Percentiles rank a stretch among this genome's conserved stretches.
These are phyloP conservation scores for Penicillium manginii DNA, from an alignment of 495 filamentous ascomycete genomes.

Conservation along the genomic window DNA sequence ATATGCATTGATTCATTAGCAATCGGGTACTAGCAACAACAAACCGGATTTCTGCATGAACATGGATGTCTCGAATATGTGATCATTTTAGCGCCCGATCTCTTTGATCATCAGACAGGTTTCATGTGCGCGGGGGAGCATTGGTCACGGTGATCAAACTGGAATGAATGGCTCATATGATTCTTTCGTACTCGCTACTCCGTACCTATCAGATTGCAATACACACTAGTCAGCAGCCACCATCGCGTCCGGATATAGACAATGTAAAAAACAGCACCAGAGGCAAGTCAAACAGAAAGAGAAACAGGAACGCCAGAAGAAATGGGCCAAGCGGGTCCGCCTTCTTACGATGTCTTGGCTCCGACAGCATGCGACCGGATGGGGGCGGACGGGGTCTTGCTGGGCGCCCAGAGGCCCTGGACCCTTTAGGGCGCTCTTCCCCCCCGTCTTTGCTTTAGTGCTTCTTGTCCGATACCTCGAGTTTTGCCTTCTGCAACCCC, in stretches of 20 bases:
- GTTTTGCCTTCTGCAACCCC: neutral
- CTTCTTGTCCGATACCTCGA: neutral
- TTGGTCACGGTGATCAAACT: too few relatives aligned
- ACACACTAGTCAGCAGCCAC: neutral
- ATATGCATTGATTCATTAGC: neutral
- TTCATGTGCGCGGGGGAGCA: neutral
- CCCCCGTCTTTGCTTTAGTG: neutral
- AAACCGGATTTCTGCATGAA: neutral
- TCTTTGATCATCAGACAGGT: neutral
- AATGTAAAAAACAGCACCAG: neutral
- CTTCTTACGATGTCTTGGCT: neutral
- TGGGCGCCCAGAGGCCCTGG: constrained; percentile 2
- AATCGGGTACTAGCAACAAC: neutral
- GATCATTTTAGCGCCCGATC: neutral
- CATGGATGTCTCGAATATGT: neutral
- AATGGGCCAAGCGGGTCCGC: neutral
- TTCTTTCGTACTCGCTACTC: too few relatives aligned
- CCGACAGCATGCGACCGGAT: constrained; percentile 1
- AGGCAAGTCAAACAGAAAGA: neutral
- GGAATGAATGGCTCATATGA: too few relatives aligned
- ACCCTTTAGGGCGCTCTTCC: neutral
- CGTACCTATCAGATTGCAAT: neutral
- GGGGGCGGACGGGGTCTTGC: constrained; percentile 1
- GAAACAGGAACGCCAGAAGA: neutral
- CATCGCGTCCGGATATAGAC: neutral